Conservation (phyloP, 2,329 filamentous ascomycete genomes). For the Phoma sp. region DNA sequence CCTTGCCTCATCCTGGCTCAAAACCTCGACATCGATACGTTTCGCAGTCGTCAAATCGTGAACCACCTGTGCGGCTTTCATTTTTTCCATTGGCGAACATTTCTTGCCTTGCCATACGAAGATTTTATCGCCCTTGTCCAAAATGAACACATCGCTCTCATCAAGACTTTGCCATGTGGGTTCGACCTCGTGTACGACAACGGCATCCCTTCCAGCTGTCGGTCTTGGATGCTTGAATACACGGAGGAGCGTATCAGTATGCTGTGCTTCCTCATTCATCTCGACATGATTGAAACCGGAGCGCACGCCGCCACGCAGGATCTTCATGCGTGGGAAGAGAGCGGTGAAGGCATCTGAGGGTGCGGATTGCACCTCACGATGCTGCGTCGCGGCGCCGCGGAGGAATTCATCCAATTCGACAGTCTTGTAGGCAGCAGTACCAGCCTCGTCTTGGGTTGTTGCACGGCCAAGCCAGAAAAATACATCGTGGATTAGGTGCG, state of each 20-base stretch:
- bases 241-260: constrained; percentile 62
- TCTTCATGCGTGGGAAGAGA: constrained; percentile 66
- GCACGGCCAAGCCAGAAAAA: constrained; percentile 73
- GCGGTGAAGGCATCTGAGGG: constrained; percentile 66
- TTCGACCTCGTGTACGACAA: constrained; percentile 69
- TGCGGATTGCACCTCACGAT: constrained; percentile 66
- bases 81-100: constrained; percentile 72
- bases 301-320: constrained; percentile 65
- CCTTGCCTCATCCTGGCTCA: constrained; percentile 65
- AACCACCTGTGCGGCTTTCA: constrained; percentile 70
- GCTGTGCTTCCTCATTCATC: constrained; percentile 48
- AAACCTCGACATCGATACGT: constrained; percentile 68
- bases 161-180: constrained; percentile 67
- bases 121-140: constrained; percentile 68
- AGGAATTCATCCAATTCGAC: constrained; percentile 73
- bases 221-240: constrained; percentile 64
- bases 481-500: constrained; percentile 60
- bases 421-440: constrained; percentile 72
- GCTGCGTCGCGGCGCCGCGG: constrained; percentile 65
- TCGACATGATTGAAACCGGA: constrained; percentile 71
- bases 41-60: constrained; percentile 69
- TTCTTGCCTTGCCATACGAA: constrained; percentile 72
- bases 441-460: constrained; percentile 72
- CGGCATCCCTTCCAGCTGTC: constrained; percentile 52
- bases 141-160: constrained; percentile 69